Evolutionary conservation across 2,329 filamentous ascomycete species (phyloP), one percentile per base, ranked within the genome.

Genomic region (Akanthomyces muscarius): DNA sequence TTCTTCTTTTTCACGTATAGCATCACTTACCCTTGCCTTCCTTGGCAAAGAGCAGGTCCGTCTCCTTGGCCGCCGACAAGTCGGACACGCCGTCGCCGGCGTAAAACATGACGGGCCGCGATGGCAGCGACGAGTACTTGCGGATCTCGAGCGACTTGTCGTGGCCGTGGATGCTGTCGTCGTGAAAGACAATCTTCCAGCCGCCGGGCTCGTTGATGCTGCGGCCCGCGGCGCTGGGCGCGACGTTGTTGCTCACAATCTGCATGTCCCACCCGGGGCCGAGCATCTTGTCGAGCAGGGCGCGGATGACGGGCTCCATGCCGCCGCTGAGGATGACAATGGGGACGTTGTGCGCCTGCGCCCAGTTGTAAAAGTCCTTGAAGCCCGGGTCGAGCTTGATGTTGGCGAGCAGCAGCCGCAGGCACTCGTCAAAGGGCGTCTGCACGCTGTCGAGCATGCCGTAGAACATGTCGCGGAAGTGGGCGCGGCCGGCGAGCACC

Each of bases 81-180:
- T 98, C 94, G 3, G 91, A 96, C 5, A 97, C 92, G 55, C 94
- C 94, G 70, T 98, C 94, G 64, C 95, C 95, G 38, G 95, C 94
- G 71, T 99, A 99, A 75, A 98, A 92, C 78, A 98, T 86, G 45
- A 86, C 88, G 2, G 95, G 95, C 48, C 92, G 84, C 71, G 89
- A 77, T 0, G 91, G 87, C 50, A 96, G 81, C 30, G 86, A 81
- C 2, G 89, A 88, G 77, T 98, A 98, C 58, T 92, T 92, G 67
- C 91, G 87, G 71, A 99, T 92, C 73, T 95, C 91, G 61, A 94
- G 81, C 30, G 89, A 93, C 85, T 99, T 99, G 82, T 99, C 94
- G 74, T 99, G 95, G n/a, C 95, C 95, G 71, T 96, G 96, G 64
- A 88, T 83, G 72, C 86, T 92, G 65, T 94, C 91, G 73, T 99